These are phyloP conservation scores for Arthrobotrys sphaeroides DNA, from an alignment of 2,329 filamentous ascomycete species.

Conservation along the genomic window DNA sequence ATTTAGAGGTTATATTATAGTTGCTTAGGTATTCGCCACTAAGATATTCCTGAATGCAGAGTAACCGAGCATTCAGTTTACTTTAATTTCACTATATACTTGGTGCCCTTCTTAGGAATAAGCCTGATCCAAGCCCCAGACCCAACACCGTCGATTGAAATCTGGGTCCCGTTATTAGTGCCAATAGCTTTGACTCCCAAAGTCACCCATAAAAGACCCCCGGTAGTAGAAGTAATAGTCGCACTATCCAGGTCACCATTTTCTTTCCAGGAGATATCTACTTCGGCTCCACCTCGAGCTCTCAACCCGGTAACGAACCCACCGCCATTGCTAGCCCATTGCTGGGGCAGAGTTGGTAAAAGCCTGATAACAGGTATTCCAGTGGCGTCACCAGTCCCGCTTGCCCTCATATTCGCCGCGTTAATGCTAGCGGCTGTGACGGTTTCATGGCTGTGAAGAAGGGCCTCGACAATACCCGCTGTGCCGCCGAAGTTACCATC, in stretches of 20 bases:
- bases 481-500: conserved; percentile 66
- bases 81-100: conserved; percentile 23
- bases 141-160: conserved; percentile 25
- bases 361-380: conserved; percentile 25
- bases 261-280: conserved; percentile 51
- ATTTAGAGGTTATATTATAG: no score
- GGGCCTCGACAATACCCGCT: conserved; percentile 64
- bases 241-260: conserved; percentile 17
- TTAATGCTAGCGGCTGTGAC: conserved; percentile 19
- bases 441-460: conserved; percentile 61
- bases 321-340: conserved; percentile 53
- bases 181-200: conserved; percentile 12
- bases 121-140: conserved; percentile 20
- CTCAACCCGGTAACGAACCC: conserved; percentile 53
- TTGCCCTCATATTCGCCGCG: conserved; percentile 17
- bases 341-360: conserved; percentile 47
- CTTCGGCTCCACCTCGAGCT: conserved; percentile 50
- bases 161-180: conserved; percentile 14
- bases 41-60: no score
- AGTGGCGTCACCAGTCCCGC: conserved; percentile 27
- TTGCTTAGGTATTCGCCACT: no score
- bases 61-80: background rate
- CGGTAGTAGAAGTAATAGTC: conserved; percentile 25
- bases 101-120: conserved; percentile 8
- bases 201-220: conserved; percentile 10